phyloP scores from a whole-genome alignment of 192 early-diverging fungal species.

The Backusella psychrophila region DNA sequence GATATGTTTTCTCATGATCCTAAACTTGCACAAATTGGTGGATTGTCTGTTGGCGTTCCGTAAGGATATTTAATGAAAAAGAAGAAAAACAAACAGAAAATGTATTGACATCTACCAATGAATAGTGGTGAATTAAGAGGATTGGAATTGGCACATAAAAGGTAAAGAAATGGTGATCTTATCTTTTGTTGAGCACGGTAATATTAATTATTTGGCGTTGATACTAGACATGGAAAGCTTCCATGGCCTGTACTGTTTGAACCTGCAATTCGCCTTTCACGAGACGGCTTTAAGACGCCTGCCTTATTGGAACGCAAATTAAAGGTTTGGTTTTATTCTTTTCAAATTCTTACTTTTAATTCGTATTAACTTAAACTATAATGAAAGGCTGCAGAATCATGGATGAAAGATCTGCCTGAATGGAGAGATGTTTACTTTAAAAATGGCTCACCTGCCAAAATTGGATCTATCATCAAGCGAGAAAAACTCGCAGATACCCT shows the following conservation, averaged over 20 bases:
- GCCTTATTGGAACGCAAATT: background rate
- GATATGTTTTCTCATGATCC: constrained; percentile 83
- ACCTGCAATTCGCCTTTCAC: constrained; percentile 70
- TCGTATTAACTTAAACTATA: too few species aligned
- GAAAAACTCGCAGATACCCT: constrained; percentile 58
- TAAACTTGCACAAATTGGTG: constrained; percentile 65
- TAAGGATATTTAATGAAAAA: constrained; percentile 27
- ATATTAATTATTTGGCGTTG: background rate
- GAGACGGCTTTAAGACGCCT: constrained; percentile 59
- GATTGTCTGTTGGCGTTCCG: constrained; percentile 76
- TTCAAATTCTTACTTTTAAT: background rate
- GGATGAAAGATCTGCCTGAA: constrained; percentile 39
- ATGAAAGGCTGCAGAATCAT: constrained; percentile 5
- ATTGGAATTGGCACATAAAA: constrained; percentile 71
- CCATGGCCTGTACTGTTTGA: constrained; percentile 79
- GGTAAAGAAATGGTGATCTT: constrained; percentile 26
- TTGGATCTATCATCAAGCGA: constrained; percentile 64
- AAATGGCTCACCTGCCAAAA: constrained; percentile 59
- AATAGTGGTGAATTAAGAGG: constrained; percentile 82
- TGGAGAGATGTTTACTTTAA: constrained; percentile 64
- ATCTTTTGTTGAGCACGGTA: background rate
- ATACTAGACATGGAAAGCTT: constrained; percentile 66
- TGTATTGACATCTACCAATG: background rate
- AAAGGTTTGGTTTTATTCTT: background rate
- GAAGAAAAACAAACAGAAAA: background rate